Conservation (phyloP, 2,329 filamentous ascomycete genomes). For the Leptographium lundbergii region DNA sequence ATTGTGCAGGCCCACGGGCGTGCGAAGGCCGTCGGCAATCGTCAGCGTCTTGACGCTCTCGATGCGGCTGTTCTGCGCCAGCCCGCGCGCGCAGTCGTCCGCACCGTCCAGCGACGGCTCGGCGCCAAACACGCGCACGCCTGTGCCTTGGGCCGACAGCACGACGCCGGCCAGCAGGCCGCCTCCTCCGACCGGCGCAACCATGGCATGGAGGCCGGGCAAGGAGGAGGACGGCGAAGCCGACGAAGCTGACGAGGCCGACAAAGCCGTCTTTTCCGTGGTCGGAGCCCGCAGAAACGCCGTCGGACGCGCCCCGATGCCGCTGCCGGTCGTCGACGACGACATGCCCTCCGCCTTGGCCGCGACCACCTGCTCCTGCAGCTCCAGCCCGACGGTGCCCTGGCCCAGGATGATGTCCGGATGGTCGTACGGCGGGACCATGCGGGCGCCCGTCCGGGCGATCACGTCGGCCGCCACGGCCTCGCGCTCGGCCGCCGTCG, state of each 20-base stretch:
- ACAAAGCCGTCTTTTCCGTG: background rate
- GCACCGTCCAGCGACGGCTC: conserved; percentile 75
- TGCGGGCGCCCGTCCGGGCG: conserved; percentile 56
- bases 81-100: conserved; percentile 67
- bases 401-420: conserved; percentile 85
- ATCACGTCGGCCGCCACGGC: conserved; percentile 60
- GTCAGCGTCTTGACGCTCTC: conserved; percentile 61
- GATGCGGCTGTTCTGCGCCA: conserved; percentile 52
- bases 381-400: conserved; percentile 76
- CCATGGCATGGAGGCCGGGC: conserved; percentile 50
- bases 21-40: conserved; percentile 79
- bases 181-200: conserved; percentile 77
- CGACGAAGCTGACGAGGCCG: conserved; percentile 6
- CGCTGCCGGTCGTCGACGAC: background rate
- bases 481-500: conserved; percentile 69
- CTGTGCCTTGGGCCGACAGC: conserved; percentile 58
- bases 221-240: conserved; percentile 6
- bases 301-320: background rate
- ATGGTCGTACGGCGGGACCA: conserved; percentile 88
- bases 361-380: conserved; percentile 56
- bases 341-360: conserved; percentile 12
- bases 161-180: conserved; percentile 79
- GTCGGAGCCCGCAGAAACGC: conserved; percentile 6
- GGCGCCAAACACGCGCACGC: conserved; percentile 69
- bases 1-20: conserved; percentile 62